phyloP scores from a whole-genome alignment of 768 basidiomycete species.

The Russula earlei region DNA sequence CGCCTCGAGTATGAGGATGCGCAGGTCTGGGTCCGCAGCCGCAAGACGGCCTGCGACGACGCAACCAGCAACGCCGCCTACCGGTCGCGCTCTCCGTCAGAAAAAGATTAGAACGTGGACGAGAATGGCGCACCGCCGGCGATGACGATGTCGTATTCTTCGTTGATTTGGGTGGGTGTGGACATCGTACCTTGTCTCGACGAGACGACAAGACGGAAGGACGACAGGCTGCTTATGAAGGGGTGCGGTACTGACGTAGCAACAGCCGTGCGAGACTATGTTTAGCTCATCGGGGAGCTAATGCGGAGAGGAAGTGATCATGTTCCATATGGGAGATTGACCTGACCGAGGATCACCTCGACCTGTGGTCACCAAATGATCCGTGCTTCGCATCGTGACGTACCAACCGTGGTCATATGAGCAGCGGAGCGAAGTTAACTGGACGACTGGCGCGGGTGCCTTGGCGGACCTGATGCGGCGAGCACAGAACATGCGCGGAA shows the following conservation, averaged over 20 bases:
- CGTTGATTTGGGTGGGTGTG: neutral
- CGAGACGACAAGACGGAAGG: neutral
- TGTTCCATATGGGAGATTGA: too few relatives aligned
- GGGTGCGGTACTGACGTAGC: neutral
- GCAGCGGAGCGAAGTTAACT: too few relatives aligned
- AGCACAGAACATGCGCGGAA: too few relatives aligned
- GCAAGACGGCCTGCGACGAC: conserved; percentile 47
- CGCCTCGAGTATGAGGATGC: conserved; percentile 52
- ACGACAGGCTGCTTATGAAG: neutral
- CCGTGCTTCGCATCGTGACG: too few relatives aligned
- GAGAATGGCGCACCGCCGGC: conserved; percentile 39
- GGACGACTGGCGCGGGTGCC: too few relatives aligned
- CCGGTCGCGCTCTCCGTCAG: neutral
- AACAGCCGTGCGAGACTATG: too few relatives aligned
- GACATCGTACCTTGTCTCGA: neutral
- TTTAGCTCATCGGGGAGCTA: too few relatives aligned
- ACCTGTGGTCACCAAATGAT: too few relatives aligned
- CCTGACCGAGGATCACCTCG: too few relatives aligned
- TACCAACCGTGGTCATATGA: too few relatives aligned
- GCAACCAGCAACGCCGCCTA: conserved; percentile 46
- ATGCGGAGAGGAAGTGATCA: too few relatives aligned
- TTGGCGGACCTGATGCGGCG: too few relatives aligned
- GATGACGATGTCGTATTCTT: conserved; percentile 42
- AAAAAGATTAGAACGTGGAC: neutral
- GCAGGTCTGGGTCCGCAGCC: conserved; percentile 42